Conservation (phyloP, 495 filamentous ascomycete genomes). For the Tetracladium setigerum region DNA sequence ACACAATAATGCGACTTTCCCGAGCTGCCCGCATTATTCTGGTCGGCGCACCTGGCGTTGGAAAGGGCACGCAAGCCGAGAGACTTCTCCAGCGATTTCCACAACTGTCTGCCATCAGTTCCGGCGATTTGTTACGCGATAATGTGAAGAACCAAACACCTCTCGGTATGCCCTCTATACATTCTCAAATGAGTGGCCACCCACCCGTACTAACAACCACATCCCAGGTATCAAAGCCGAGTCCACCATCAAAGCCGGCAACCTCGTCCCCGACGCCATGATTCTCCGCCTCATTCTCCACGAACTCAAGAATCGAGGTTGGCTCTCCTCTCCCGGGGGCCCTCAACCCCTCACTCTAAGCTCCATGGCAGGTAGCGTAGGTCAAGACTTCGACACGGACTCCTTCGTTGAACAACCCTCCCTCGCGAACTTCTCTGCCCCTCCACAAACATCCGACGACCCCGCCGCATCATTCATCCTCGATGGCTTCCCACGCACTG, state of each 20-base stretch:
- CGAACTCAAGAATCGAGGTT: conserved; percentile 75
- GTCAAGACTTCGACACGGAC: conserved; percentile 22
- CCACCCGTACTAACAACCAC: conserved; percentile 1
- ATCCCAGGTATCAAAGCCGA: conserved; percentile 77
- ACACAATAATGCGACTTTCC: conserved; percentile 49
- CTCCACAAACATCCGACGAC: conserved; percentile 48
- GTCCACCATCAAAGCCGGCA: conserved; percentile 72
- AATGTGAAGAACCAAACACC: conserved; percentile 86
- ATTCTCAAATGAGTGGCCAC: neutral
- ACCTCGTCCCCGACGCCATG: conserved; percentile 78
- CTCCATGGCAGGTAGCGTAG: conserved; percentile 28
- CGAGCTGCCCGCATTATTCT: conserved; percentile 90
- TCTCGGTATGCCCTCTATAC: conserved; percentile 52
- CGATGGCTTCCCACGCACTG: conserved; percentile 92
- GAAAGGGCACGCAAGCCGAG: conserved; percentile 93
- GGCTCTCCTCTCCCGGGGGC: conserved; percentile 49
- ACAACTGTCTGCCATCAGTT: conserved; percentile 84
- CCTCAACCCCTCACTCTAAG: conserved; percentile 72
- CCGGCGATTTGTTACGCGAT: conserved; percentile 82
- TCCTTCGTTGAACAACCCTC: conserved; percentile 19
- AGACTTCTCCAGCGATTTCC: conserved; percentile 79
- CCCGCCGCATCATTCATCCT: conserved; percentile 85
- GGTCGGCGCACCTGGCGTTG: conserved; percentile 86
- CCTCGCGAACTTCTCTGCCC: conserved; percentile 2
- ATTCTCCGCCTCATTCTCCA: conserved; percentile 88